phyloP scores from a whole-genome alignment of 805 yeast species.

The Candida alai region DNA sequence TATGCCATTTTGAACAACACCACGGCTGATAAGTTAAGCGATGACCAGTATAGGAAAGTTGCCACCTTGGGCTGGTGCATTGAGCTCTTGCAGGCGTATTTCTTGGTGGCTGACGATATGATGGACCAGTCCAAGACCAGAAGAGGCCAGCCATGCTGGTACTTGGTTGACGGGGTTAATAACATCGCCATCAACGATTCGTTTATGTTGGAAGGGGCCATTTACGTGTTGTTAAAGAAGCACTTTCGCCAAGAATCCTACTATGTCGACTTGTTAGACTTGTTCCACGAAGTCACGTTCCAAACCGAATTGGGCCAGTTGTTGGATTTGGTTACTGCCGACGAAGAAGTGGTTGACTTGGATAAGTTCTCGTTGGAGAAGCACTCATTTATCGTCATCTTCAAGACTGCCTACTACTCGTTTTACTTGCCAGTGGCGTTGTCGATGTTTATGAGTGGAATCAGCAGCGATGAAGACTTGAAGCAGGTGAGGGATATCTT shows the following conservation, averaged over 20 bases:
- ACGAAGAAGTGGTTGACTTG: slow-evolving; percentile 90
- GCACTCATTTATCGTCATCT: slow-evolving; percentile 92
- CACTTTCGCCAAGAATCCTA: slow-evolving; percentile 79
- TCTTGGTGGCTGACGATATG: slow-evolving; percentile 96
- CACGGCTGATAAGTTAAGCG: slow-evolving; percentile 53
- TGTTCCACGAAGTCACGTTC: slow-evolving; percentile 96
- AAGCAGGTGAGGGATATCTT: slow-evolving; percentile 84
- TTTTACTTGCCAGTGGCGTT: slow-evolving; percentile 96
- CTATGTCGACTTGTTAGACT: slow-evolving; percentile 85
- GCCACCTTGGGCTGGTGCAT: slow-evolving; percentile 94
- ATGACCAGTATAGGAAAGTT: slow-evolving; percentile 73
- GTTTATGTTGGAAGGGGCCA: slow-evolving; percentile 93
- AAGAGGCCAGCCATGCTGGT: slow-evolving; percentile 99
- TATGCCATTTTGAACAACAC: slow-evolving; percentile 71
- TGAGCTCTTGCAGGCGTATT: slow-evolving; percentile 92
- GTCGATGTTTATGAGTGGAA: slow-evolving; percentile 91
- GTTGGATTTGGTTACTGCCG: slow-evolving; percentile 93
- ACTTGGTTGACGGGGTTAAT: slow-evolving; percentile 71
- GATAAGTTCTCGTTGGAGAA: slow-evolving; percentile 80
- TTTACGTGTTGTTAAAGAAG: slow-evolving; percentile 82
- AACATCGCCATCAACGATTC: slow-evolving; percentile 97
- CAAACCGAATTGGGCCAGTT: slow-evolving; percentile 97
- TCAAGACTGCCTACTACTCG: slow-evolving; percentile 96
- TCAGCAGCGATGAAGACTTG: slow-evolving; percentile 65
- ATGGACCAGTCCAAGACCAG: slow-evolving; percentile 96